A percentile compares a stretch with the other conserved stretches of the same genome.
phyloP scores from a whole-genome alignment of 768 basidiomycete species.

The Tricholoma terreum region DNA sequence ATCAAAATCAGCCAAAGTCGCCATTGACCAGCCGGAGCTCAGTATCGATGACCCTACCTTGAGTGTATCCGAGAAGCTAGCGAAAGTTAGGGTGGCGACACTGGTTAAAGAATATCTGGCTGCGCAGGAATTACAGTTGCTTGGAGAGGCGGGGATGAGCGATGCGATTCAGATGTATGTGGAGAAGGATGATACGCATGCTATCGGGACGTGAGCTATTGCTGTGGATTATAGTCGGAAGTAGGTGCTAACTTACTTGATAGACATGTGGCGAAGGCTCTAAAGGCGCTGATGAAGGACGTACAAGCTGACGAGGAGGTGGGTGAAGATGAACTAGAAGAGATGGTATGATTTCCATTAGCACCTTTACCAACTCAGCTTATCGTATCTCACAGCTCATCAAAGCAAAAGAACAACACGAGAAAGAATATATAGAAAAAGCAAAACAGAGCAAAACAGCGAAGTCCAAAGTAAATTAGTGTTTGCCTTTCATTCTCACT shows the following conservation, averaged over 20 bases:
- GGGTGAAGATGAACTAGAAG: constrained; percentile 73
- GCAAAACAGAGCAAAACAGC: constrained; percentile 31
- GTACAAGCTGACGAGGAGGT: constrained; percentile 64
- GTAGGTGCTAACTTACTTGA: not conserved
- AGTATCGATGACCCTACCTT: constrained; percentile 76
- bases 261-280: constrained; percentile 63
- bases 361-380: not conserved
- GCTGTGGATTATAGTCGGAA: not conserved
- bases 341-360: constrained; percentile 46
- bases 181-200: constrained; percentile 95
- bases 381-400: constrained; percentile 43
- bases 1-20: constrained; percentile 52
- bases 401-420: constrained; percentile 69
- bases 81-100: constrained; percentile 80
- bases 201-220: constrained; percentile 73
- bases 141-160: constrained; percentile 88
- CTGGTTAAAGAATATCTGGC: constrained; percentile 90
- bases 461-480: constrained; percentile 41
- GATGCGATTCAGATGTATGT: constrained; percentile 95
- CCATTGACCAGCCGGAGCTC: constrained; percentile 73
- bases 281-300: constrained; percentile 63
- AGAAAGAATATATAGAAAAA: constrained; percentile 57
- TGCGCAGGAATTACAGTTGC: constrained; percentile 89
- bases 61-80: constrained; percentile 66
- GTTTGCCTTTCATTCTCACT: not conserved